A percentile compares a stretch with the other conserved stretches of the same genome.
Conservation (phyloP, 2,329 filamentous ascomycete genomes). For the Triangularia setosa region DNA sequence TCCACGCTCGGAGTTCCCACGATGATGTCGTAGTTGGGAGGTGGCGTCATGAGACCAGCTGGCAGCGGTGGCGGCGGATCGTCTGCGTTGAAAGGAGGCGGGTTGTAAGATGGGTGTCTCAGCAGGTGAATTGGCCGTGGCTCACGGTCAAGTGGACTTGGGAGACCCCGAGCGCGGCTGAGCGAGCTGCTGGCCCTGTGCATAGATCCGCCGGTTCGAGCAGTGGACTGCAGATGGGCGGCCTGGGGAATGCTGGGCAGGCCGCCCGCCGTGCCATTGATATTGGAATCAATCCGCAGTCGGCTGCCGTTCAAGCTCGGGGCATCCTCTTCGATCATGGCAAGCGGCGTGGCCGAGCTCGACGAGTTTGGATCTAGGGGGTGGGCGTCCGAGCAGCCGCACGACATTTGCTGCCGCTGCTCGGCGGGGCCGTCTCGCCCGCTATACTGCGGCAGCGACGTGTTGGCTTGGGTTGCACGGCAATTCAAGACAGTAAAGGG, state of each 20-base stretch:
- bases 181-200: slow-evolving; percentile 15
- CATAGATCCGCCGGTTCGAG: slow-evolving; percentile 6
- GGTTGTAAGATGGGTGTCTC: slow-evolving; percentile 80
- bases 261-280: slow-evolving; percentile 24
- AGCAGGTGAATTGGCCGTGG: slow-evolving; percentile 76
- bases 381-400: slow-evolving; percentile 52
- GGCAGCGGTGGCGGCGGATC: slow-evolving; percentile 62
- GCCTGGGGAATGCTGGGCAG: slow-evolving; percentile 52
- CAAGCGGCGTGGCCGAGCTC: slow-evolving; percentile 52
- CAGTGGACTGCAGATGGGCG: slow-evolving; percentile 45
- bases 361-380: slow-evolving; percentile 61
- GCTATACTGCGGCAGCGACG: slow-evolving; percentile 73
- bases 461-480: slow-evolving; percentile 88
- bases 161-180: slow-evolving; percentile 24
- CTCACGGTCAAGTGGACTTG: slow-evolving; percentile 37
- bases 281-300: slow-evolving; percentile 17
- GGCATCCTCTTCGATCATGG: slow-evolving; percentile 35
- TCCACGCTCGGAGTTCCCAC: slow-evolving; percentile 66
- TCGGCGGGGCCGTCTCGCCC: slow-evolving; percentile 46
- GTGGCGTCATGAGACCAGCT: slow-evolving; percentile 63
- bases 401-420: slow-evolving; percentile 44
- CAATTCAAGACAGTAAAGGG: slow-evolving; percentile 92
- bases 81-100: slow-evolving; percentile 81
- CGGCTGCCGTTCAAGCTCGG: slow-evolving; percentile 13
- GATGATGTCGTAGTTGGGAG: slow-evolving; percentile 78